Conservation (phyloP, 495 filamentous ascomycete species). For the Cetradonia linearis region DNA sequence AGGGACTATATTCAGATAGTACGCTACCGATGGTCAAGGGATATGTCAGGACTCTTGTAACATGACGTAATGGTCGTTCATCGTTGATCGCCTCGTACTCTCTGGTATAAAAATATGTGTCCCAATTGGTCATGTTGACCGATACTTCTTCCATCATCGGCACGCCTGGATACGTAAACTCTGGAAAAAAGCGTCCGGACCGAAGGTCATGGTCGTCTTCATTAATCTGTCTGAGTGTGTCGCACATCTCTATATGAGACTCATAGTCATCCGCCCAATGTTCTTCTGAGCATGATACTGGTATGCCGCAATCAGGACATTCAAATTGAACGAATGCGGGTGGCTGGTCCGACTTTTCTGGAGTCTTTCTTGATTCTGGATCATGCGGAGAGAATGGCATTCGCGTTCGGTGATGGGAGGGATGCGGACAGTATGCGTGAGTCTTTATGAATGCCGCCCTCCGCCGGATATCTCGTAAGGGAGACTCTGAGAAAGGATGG, state of each 20-base stretch:
- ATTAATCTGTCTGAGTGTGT: constrained; percentile 81
- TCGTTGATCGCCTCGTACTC: constrained; percentile 82
- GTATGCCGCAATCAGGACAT: constrained; percentile 93
- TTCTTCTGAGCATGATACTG: constrained; percentile 81
- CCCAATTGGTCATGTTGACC: constrained; percentile 98
- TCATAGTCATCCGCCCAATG: constrained; percentile 96
- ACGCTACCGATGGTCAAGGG: constrained; percentile 85
- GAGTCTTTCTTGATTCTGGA: constrained; percentile 45
- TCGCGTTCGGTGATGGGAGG: constrained; percentile 62
- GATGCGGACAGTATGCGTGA: constrained; percentile 86
- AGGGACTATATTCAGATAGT: constrained; percentile 87
- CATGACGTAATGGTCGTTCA: constrained; percentile 78
- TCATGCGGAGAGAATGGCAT: constrained; percentile 48
- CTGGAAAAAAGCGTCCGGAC: constrained; percentile 81
- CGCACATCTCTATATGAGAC: constrained; percentile 81
- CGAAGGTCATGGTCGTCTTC: constrained; percentile 96
- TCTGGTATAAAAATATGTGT: constrained; percentile 84
- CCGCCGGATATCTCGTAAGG: constrained; percentile 68
- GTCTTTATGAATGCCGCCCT: constrained; percentile 83
- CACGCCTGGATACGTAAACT: constrained; percentile 85
- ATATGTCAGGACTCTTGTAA: constrained; percentile 85
- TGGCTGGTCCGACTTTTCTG: constrained; percentile 40
- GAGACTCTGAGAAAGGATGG: constrained; percentile 81
- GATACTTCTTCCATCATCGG: constrained; percentile 82
- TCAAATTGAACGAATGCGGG: constrained; percentile 81